These are phyloP conservation scores for Peltaster fructicola DNA, from an alignment of 2,329 filamentous ascomycete genomes.

Conservation along the genomic window DNA sequence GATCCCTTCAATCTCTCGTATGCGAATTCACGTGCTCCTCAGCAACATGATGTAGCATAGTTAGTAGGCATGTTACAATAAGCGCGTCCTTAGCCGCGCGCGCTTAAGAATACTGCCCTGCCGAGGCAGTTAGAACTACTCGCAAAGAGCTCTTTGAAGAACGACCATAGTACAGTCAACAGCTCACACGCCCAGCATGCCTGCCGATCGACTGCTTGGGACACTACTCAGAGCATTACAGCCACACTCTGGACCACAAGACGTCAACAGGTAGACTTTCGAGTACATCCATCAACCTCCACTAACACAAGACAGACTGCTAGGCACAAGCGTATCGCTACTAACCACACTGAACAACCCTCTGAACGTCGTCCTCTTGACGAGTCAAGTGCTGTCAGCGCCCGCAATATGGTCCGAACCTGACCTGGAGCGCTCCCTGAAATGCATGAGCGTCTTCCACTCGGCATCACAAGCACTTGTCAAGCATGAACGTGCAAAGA, in stretches of 20 bases:
- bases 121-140: too few species aligned
- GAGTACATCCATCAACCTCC: slow-evolving; percentile 1
- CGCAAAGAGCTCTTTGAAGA: too few species aligned
- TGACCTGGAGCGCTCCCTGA: slow-evolving; percentile 44
- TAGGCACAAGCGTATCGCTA: slow-evolving; percentile 49
- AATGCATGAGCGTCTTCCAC: slow-evolving; percentile 55
- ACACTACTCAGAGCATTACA: slow-evolving; percentile 48
- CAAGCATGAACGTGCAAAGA: slow-evolving; percentile 27
- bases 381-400: slow-evolving; percentile 52
- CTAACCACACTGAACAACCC: slow-evolving; percentile 56
- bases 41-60: too few species aligned
- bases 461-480: slow-evolving; percentile 41
- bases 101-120: too few species aligned
- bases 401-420: slow-evolving; percentile 52
- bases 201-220: slow-evolving; percentile 48
- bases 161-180: too few species aligned
- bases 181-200: too few species aligned
- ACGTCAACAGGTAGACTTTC: too few species aligned
- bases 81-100: too few species aligned
- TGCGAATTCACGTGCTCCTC: too few species aligned
- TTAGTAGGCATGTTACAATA: too few species aligned
- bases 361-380: slow-evolving; percentile 55
- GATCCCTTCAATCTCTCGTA: too few species aligned
- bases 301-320: slow-evolving; percentile 22
- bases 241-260: slow-evolving; percentile 38